Conservation (phyloP, 352 stramenopile genomes). For the Pythium graminicola region DNA sequence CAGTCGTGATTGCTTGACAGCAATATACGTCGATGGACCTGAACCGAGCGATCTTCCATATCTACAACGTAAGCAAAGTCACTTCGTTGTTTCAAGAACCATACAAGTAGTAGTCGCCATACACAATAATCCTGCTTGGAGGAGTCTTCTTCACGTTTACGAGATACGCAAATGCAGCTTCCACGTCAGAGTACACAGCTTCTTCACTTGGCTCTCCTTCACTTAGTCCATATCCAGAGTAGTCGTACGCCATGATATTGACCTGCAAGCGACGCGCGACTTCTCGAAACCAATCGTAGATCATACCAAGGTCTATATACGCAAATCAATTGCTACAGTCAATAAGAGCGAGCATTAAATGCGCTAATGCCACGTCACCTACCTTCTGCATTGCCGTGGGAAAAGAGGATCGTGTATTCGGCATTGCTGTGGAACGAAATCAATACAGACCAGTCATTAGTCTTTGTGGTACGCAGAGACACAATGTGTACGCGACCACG, state of each 20-base stretch:
- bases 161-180: conserved; percentile 95
- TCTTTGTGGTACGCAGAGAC: too few relatives aligned
- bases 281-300: conserved; percentile 96
- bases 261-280: conserved; percentile 72
- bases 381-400: conserved; percentile 95
- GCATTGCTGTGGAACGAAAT: conserved; percentile 63
- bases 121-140: conserved; percentile 94
- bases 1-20: conserved; percentile 86
- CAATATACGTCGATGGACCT: conserved; percentile 95
- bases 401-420: conserved; percentile 95
- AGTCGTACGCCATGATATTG: conserved; percentile 92
- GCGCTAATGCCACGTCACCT: neutral
- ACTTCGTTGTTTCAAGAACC: too few relatives aligned
- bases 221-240: conserved; percentile 97
- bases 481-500: neutral
- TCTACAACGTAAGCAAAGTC: conserved; percentile 26
- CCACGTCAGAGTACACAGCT: conserved; percentile 92
- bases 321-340: neutral
- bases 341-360: neutral
- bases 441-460: neutral
- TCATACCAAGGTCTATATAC: conserved; percentile 95
- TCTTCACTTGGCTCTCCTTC: conserved; percentile 90
- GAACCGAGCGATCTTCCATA: conserved; percentile 89
- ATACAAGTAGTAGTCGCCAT: conserved; percentile 23
- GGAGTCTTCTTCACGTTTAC: conserved; percentile 88